Base-by-base conservation (phyloP, 2,329 filamentous ascomycete genomes). In the Macrophomina phaseolina region DNA sequence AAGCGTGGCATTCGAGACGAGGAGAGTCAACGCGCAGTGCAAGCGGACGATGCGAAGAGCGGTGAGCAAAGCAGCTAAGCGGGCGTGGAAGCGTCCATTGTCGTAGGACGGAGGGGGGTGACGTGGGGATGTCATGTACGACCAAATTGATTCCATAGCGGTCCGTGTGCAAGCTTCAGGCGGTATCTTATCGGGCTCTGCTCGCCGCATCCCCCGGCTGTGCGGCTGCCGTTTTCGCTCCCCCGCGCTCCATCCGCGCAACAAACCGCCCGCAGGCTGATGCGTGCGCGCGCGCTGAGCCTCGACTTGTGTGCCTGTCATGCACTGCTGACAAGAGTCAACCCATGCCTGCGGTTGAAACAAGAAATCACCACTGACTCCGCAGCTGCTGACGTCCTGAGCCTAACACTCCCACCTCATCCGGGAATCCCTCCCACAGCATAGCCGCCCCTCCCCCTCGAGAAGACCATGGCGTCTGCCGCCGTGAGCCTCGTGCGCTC, bases 221-320 rank as follows among this genome's bases (percentile, higher is more conserved):
- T 34, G 32, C 52, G 49, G 49, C 52, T 23, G n/a, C 14, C 52
- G 8, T 34, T 55, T 6, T n/a, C 52, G 16, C 7, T 9, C 23
- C 55, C 32, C 36, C 55, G 18, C 23, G 12, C 18, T 40, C 11
- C 38, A 11, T 46, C 16, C 6, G 40, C 32, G 32, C 42, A 42
- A 49, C 58, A n/a, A 49, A 40, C 58, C 58, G 49, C 58, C 58
- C 32, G 51, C 58, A 8, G 32, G 58, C 58, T 62, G 58, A 62
- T 45, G 58, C 58, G 58, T 36, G 42, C 23, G 45, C 42, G 42
- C 7, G n/a, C 12, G 45, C 58, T 62, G 58, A 62, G 58, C 45
- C 58, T 36, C 58, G 58, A 42, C 38, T 62, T 40, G 56, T 18
- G 18, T 45, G 28, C 11, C 32, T 12, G 42, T 28, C 58, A 49